phyloP scores from a whole-genome alignment of 768 basidiomycete species.

The Leccinum barrowsii region DNA sequence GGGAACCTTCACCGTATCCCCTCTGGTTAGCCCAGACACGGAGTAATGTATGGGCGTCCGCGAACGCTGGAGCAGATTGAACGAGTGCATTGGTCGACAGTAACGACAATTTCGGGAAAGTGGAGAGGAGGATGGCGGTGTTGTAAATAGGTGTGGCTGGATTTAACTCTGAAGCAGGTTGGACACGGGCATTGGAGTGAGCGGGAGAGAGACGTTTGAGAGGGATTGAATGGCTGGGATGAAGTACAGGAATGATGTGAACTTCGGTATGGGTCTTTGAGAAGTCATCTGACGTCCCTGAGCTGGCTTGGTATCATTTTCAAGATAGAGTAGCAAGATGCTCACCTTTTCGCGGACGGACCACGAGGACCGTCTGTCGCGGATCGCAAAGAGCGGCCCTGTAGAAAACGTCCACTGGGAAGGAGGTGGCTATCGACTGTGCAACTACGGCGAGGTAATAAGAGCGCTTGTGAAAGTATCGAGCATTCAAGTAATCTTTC shows the following conservation, averaged over 20 bases:
- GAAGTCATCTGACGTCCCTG: conserved; percentile 55
- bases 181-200: conserved; percentile 61
- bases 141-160: conserved; percentile 78
- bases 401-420: conserved; percentile 53
- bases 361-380: conserved; percentile 60
- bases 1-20: conserved; percentile 61
- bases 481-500: conserved; percentile 86
- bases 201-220: conserved; percentile 68
- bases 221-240: conserved; percentile 59
- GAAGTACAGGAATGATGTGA: conserved; percentile 68
- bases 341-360: conserved; percentile 54
- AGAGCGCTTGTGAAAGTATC: conserved; percentile 90
- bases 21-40: conserved; percentile 90
- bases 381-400: conserved; percentile 54
- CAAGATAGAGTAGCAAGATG: conserved; percentile 34
- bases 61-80: conserved; percentile 53
- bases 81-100: conserved; percentile 48
- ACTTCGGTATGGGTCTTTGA: conserved; percentile 64
- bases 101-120: conserved; percentile 36
- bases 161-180: conserved; percentile 26
- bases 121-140: conserved; percentile 50
- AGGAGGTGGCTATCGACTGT: conserved; percentile 48
- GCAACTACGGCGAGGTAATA: conserved; percentile 86
- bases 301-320: not conserved
- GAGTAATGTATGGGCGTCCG: conserved; percentile 72